These are phyloP conservation scores for Posidonia australis DNA, from an alignment of 106 monocot species.

Conservation along the genomic window DNA sequence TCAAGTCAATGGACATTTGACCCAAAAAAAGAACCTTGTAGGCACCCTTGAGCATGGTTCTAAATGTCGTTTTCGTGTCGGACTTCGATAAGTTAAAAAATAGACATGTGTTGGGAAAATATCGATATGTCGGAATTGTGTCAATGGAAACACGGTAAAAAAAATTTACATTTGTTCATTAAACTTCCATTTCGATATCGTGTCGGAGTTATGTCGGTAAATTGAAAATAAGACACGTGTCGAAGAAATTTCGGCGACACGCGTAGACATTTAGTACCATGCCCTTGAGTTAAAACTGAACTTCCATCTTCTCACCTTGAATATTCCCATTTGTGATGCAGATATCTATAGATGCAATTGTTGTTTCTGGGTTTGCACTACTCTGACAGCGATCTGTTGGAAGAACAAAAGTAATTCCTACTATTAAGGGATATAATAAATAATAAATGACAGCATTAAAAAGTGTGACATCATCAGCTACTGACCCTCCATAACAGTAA, in stretches of 20 bases:
- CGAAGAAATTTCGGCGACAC: too few species aligned
- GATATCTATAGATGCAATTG: slow-evolving; percentile 50
- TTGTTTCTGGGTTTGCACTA: slow-evolving; percentile 56
- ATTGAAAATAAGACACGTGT: too few species aligned
- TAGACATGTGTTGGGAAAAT: too few species aligned
- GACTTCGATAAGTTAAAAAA: too few species aligned
- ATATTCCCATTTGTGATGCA: slow-evolving; percentile 9
- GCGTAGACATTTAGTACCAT: too few species aligned
- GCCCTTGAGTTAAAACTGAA: neutral
- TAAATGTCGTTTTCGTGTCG: too few species aligned
- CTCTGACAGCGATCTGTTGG: slow-evolving; percentile 53
- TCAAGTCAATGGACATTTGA: neutral
- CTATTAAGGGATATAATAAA: neutral
- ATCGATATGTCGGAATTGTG: too few species aligned
- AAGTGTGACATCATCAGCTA: neutral
- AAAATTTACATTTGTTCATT: too few species aligned
- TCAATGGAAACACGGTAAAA: too few species aligned
- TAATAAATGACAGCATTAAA: neutral
- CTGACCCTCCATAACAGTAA: slow-evolving; percentile 89
- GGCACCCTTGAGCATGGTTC: neutral
- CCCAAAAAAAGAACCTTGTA: neutral
- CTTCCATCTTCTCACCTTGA: slow-evolving; percentile 35
- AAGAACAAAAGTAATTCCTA: slow-evolving; percentile 1
- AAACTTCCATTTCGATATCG: too few species aligned
- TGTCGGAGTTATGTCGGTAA: too few species aligned